Percentiles rank a stretch among this genome's conserved stretches.
phyloP scores from a whole-genome alignment of 192 early-diverging fungal genomes.

The Pilaira anomala region DNA sequence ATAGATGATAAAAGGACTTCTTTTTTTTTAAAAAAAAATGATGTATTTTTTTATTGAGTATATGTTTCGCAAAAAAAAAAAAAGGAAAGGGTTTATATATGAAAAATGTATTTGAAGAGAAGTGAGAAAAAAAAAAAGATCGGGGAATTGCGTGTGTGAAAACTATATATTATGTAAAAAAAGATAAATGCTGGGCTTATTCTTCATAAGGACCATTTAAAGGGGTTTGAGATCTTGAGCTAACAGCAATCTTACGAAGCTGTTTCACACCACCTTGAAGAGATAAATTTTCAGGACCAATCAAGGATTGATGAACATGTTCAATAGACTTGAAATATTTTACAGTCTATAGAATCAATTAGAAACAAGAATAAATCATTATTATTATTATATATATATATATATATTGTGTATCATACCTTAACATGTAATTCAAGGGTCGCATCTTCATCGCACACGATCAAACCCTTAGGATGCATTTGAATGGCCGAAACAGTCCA shows the following conservation, averaged over 20 bases:
- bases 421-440: conserved; percentile 85
- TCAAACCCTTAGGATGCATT: conserved; percentile 72
- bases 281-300: conserved; percentile 66
- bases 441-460: conserved; percentile 84
- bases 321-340: conserved; percentile 87
- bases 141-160: neutral
- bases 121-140: neutral
- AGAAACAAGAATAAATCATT: neutral
- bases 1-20: neutral
- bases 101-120: neutral
- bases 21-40: neutral
- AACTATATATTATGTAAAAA: conserved; percentile 3
- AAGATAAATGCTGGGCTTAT: conserved; percentile 1
- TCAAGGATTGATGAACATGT: conserved; percentile 70
- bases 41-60: neutral
- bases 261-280: conserved; percentile 43
- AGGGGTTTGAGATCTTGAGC: conserved; percentile 16
- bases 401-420: conserved; percentile 14
- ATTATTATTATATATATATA: neutral
- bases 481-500: conserved; percentile 86
- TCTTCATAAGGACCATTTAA: conserved; percentile 7
- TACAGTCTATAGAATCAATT: conserved; percentile 50
- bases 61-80: neutral
- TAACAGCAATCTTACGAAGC: conserved; percentile 7
- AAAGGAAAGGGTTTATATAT: neutral